Conservation (phyloP, 257 asterid species). For the Solanum verrucosum region DNA sequence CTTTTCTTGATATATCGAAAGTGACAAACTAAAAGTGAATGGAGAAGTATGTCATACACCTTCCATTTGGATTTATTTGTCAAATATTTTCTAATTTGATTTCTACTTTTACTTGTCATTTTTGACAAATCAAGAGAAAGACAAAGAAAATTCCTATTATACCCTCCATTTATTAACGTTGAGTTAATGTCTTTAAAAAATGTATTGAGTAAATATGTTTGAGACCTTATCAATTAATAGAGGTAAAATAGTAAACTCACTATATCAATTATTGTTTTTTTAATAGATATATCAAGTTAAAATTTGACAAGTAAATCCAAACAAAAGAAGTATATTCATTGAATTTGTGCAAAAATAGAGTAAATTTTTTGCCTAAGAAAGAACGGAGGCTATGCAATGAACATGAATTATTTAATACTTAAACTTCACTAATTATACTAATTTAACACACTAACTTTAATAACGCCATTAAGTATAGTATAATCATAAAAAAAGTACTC, state of each 20-base stretch:
- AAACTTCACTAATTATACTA: neutral
- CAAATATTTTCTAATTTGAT: too few species aligned
- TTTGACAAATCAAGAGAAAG: neutral
- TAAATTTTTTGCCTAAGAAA: neutral
- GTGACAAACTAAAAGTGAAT: too few species aligned
- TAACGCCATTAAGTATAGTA: neutral
- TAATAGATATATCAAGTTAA: neutral
- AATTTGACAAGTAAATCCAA: neutral
- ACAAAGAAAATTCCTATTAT: too few species aligned
- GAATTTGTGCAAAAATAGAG: neutral
- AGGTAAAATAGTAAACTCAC: too few species aligned
- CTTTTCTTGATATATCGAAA: too few species aligned
- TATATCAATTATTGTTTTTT: too few species aligned
- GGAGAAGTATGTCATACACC: too few species aligned
- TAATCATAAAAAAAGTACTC: neutral
- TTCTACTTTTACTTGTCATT: neutral
- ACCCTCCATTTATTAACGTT: neutral
- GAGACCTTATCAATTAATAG: neutral
- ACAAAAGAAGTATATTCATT: neutral
- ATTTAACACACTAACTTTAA: neutral
- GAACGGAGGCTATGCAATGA: neutral
- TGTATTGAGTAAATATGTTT: neutral
- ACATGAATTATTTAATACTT: neutral
- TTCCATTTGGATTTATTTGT: too few species aligned
- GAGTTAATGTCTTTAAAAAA: neutral